phyloP scores from a whole-genome alignment of 139 green algal species.

The Volvox africanus region DNA sequence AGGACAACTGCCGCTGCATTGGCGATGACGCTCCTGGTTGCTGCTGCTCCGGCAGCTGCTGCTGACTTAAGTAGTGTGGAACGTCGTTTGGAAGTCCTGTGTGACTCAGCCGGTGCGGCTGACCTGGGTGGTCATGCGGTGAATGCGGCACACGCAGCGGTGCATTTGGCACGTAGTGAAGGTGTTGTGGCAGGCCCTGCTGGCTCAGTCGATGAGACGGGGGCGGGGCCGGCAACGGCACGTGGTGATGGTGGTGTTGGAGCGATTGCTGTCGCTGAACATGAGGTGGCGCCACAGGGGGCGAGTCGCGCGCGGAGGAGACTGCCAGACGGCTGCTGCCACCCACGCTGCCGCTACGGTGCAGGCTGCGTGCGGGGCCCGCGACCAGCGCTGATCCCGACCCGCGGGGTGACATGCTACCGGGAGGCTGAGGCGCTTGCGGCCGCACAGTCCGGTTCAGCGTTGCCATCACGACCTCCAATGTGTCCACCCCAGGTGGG shows the following conservation, averaged over 20 bases:
- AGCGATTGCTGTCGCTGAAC: neutral
- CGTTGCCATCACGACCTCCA: neutral
- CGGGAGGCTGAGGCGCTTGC: neutral
- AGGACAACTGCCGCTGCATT: neutral
- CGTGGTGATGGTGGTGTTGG: neutral
- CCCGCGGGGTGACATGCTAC: neutral
- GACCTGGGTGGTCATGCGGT: neutral
- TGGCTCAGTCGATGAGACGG: slow-evolving; percentile 3
- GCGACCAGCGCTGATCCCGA: neutral
- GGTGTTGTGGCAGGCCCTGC: neutral
- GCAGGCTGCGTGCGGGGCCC: neutral
- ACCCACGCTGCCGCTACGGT: neutral
- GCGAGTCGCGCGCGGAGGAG: neutral
- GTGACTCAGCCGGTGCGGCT: neutral
- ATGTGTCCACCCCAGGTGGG: neutral
- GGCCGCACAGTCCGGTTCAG: neutral
- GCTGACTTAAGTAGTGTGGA: neutral
- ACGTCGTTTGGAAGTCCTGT: neutral
- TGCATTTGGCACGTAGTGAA: neutral
- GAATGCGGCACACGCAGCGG: neutral
- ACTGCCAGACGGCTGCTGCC: neutral
- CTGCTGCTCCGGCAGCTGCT: neutral
- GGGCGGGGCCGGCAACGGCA: neutral
- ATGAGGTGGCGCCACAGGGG: neutral
- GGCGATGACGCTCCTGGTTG: neutral